Base-by-base conservation (phyloP, 352 stramenopile genomes). In the Globisporangium orthogonon region DNA sequence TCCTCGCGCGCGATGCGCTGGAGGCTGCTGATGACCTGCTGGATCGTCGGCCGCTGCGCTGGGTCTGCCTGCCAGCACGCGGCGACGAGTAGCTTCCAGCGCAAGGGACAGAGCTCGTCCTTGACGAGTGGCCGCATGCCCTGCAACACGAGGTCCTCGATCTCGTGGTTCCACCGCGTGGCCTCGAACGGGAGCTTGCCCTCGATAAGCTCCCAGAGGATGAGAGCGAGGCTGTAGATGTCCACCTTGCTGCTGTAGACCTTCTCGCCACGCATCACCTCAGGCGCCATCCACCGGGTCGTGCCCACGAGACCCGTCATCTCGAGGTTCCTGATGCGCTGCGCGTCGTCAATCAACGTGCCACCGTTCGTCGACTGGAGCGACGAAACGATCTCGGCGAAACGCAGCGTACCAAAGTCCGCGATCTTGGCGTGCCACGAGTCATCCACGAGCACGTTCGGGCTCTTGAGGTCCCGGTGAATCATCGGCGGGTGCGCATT, bases 391-490 rank as follows among this genome's bases (percentile, higher is more conserved):
- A 94, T 94, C 62, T 94, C 84, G n/a, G 82, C 79, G 46, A 94
- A 89, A 29, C 84, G 76, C 49, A 94, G 66, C 40, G 81, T 89
- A 17, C 89, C 89, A 66, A 97, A 96, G 62, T 97, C 89, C 0
- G 84, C 86, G 23, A 97, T 94, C 66, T 97, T 96, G 45, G 83
- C 86, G 50, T 92, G 85, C 84, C 87, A 95, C 41, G 86, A 91
- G 62, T 91, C 76, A 37, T 94, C 81, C 9, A 97, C 83, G 11
- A 97, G 65, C 15, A 97, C 83, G 54, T 97, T 97, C 0, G 87
- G 83, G 45, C 75, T 91, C 71, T 97, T 97, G 30, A 97, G 68
- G 41, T 97, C 88, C 54, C 87, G 83, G 56, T 97, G 89, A 59
- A 97, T 94, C 81, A 97, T 94, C 7, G 82, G 83, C 15, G 86